Base-by-base conservation (phyloP, 805 yeast genomes). In the Sugiyamaella mastotermitis region DNA sequence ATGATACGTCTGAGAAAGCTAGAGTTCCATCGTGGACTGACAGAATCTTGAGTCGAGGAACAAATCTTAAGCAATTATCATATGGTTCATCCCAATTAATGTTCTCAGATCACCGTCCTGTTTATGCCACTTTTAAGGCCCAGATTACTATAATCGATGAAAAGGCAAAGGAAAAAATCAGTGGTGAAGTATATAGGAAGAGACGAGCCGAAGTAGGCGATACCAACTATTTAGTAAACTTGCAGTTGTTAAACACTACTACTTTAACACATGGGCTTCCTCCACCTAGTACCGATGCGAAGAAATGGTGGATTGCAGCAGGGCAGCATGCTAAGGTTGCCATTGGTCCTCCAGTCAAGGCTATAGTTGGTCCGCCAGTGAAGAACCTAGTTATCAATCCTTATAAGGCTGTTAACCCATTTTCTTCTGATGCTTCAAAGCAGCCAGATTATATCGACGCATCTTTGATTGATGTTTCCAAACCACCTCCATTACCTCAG, bases 1-100 rank as follows among this genome's bases (percentile, higher is more conserved):
- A 88, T 56, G 97, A 90, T 57, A 70, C 94, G 1, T 81, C 94
- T 8, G 98, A 90, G 50, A 90, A 90, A 57, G 90, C 81, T 46
- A 71, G 98, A 50, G 79, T 84, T 3, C 98, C 98, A 1, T 82
- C 96, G 0, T 90, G 97, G 97, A 90, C 97, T 0, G 98, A 90
- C 59, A 68, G 98, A 53, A 80, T 85, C 39, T 63, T 90, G 33
- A 80, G 70, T 51, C 68, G 71, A 42, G 86, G 94, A 26, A 57
- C 65, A 3, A 62, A 62, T 13, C 51, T 87, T 29, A 61, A 66
- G 28, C 92, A 85, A 33, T 55, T 78, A 45, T 76, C 77, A 37
- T 92, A 92, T 56, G 73, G 78, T 38, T 74, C 81, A 35, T 77
- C 78, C 1, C 75, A 75, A 48, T 59, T 90, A 29, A 55, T 55